Evolutionary conservation across 768 basidiomycete genomes (phyloP).

Genomic region (Austroboletus eburneus): DNA sequence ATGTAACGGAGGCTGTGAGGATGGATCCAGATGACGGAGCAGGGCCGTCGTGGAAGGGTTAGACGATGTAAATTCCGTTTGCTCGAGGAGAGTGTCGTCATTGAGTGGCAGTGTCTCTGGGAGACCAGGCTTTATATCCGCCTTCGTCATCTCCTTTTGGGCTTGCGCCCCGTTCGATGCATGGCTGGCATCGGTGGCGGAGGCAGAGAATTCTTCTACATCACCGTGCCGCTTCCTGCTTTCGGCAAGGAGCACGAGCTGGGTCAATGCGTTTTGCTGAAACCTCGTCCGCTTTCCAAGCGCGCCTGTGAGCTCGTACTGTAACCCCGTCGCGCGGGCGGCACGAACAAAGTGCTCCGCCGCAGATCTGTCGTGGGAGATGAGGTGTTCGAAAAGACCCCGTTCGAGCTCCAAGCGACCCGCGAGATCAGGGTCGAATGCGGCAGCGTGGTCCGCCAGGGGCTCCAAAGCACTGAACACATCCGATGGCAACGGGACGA

Average conservation of each 20-base stretch:
- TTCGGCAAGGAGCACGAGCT: slow-evolving; percentile 92
- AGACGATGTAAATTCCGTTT: slow-evolving; percentile 86
- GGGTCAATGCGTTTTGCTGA: slow-evolving; percentile 78
- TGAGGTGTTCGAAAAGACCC: slow-evolving; percentile 75
- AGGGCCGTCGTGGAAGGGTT: slow-evolving; percentile 43
- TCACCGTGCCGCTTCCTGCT: slow-evolving; percentile 48
- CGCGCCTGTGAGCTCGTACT: slow-evolving; percentile 90
- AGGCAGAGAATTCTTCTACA: slow-evolving; percentile 6
- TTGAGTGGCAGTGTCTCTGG: slow-evolving; percentile 85
- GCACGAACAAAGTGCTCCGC: slow-evolving; percentile 75
- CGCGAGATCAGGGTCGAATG: slow-evolving; percentile 57
- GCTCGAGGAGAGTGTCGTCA: slow-evolving; percentile 94
- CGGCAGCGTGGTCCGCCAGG: slow-evolving; percentile 37
- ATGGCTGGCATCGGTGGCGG: slow-evolving; percentile 8
- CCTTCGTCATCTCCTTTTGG: slow-evolving; percentile 3
- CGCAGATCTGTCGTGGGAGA: slow-evolving; percentile 72
- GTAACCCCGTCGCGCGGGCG: slow-evolving; percentile 69
- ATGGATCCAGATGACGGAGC: slow-evolving; percentile 74
- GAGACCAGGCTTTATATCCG: slow-evolving; percentile 28
- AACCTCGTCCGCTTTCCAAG: slow-evolving; percentile 93
- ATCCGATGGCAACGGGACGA: slow-evolving; percentile 53
- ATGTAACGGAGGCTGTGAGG: slow-evolving; percentile 80
- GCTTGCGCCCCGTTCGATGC: slow-evolving; percentile 6
- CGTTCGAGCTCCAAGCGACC: slow-evolving; percentile 70
- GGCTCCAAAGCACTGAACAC: slow-evolving; percentile 39